A percentile compares a stretch with the other conserved stretches of the same genome.
phyloP scores from a whole-genome alignment of 2,329 filamentous ascomycete genomes.

The Aaosphaeria pasadenensis region DNA sequence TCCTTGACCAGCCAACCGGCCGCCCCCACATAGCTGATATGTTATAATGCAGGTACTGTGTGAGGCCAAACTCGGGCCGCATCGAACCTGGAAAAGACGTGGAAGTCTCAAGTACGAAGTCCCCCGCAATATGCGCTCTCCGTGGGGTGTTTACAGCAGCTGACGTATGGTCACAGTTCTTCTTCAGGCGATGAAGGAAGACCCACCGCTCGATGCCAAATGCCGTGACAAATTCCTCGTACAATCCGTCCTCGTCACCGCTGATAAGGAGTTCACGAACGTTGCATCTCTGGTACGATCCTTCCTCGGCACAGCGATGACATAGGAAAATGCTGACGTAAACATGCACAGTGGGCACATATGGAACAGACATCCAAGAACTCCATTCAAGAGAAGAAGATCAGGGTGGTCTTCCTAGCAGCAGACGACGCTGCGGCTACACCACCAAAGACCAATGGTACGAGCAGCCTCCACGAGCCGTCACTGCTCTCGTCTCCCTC shows the following conservation, averaged over 20 bases:
- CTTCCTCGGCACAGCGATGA: background rate
- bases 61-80: constrained; percentile 92
- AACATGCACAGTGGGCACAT: constrained; percentile 63
- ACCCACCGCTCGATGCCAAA: constrained; percentile 79
- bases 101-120: constrained; percentile 77
- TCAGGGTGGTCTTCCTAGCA: constrained; percentile 81
- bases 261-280: constrained; percentile 79
- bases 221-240: constrained; percentile 98
- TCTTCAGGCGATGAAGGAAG: constrained; percentile 96
- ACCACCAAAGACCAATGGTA: constrained; percentile 33
- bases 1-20: constrained; percentile 12
- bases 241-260: constrained; percentile 80
- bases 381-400: constrained; percentile 88
- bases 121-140: constrained; percentile 5
- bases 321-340: constrained; percentile 9
- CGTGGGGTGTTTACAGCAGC: constrained; percentile 13
- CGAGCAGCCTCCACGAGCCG: constrained; percentile 20
- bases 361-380: constrained; percentile 72
- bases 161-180: constrained; percentile 61
- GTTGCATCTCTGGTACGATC: constrained; percentile 73
- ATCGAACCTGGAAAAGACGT: constrained; percentile 88
- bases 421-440: constrained; percentile 49
- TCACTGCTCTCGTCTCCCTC: constrained; percentile 53
- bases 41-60: constrained; percentile 73
- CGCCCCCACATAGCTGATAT: constrained; percentile 15